A percentile compares a stretch with the other conserved stretches of the same genome.
Conservation (phyloP, 331 rosid species). For the Quercus phellos region DNA sequence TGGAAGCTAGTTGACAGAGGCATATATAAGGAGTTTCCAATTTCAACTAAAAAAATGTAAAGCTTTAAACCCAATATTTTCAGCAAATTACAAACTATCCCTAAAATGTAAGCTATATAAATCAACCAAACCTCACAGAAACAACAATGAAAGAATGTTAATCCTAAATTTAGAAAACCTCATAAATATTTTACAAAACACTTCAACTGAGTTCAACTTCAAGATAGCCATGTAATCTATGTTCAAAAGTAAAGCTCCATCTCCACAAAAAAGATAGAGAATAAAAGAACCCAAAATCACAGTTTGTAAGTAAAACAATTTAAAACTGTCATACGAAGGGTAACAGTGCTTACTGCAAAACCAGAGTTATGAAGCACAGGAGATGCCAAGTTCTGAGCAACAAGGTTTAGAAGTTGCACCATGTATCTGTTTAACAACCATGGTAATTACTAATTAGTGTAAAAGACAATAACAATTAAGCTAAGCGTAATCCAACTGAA, state of each 20-base stretch:
- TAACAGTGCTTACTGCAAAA: constrained; percentile 74
- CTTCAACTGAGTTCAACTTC: not conserved
- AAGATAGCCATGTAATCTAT: not conserved
- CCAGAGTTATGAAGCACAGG: constrained; percentile 98
- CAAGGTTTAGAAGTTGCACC: constrained; percentile 90
- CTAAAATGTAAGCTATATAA: constrained; percentile 4
- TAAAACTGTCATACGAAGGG: constrained; percentile 15
- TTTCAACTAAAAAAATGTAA: not conserved
- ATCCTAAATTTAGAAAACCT: not conserved
- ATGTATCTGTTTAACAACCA: constrained; percentile 70
- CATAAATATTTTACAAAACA: not conserved
- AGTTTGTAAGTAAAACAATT: constrained; percentile 10
- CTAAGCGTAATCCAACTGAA: not conserved
- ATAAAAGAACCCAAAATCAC: not conserved
- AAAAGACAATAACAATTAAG: constrained; percentile 14
- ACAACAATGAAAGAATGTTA: not conserved
- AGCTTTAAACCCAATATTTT: not conserved
- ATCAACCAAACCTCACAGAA: not conserved
- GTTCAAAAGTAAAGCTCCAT: not conserved
- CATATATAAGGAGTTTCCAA: not conserved
- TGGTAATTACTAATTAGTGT: constrained; percentile 15
- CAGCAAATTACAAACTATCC: not conserved
- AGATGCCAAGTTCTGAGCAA: constrained; percentile 85
- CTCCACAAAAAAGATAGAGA: not conserved
- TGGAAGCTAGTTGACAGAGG: not conserved